Conservation (phyloP, 2,329 filamentous ascomycete species). For the Neofusicoccum sp. region DNA sequence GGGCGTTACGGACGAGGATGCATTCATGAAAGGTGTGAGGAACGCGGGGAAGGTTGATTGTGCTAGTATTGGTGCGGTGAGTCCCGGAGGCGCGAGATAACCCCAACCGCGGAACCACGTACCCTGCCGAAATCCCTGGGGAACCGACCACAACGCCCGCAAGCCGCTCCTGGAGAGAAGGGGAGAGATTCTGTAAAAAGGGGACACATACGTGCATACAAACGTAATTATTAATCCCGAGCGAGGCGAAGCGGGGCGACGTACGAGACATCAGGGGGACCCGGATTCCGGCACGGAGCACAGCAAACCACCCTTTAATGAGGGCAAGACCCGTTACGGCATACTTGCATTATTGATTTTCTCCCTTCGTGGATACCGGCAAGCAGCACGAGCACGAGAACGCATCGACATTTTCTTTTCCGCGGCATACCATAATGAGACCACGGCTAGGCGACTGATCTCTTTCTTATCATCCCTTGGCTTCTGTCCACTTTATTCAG, state of each 20-base stretch:
- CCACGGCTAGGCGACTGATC: constrained; percentile 11
- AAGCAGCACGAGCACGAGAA: constrained; percentile 6
- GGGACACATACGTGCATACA: constrained; percentile 9
- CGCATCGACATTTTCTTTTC: constrained; percentile 8
- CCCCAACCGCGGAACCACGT: background rate
- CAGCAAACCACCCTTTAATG: constrained; percentile 9
- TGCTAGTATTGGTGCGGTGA: constrained; percentile 5
- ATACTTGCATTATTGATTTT: background rate
- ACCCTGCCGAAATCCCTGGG: background rate
- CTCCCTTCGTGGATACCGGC: background rate
- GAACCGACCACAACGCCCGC: background rate
- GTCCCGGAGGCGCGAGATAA: constrained; percentile 7
- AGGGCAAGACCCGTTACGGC: constrained; percentile 8
- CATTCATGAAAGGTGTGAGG: constrained; percentile 37
- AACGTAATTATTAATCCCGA: constrained; percentile 14
- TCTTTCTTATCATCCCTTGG: background rate
- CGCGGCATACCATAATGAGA: constrained; percentile 2
- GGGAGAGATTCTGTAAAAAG: constrained; percentile 5
- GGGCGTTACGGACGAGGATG: constrained; percentile 39
- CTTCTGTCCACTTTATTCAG: constrained; percentile 5
- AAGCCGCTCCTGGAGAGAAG: background rate
- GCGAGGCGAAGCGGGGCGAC: constrained; percentile 4
- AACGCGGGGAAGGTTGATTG: constrained; percentile 35
- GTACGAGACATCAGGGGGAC: constrained; percentile 6
- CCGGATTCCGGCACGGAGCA: background rate